Percentiles rank a stretch among this genome's conserved stretches.
Evolutionary conservation across 164 flowering plant species (phyloP).

Genomic region (Piper longum): DNA sequence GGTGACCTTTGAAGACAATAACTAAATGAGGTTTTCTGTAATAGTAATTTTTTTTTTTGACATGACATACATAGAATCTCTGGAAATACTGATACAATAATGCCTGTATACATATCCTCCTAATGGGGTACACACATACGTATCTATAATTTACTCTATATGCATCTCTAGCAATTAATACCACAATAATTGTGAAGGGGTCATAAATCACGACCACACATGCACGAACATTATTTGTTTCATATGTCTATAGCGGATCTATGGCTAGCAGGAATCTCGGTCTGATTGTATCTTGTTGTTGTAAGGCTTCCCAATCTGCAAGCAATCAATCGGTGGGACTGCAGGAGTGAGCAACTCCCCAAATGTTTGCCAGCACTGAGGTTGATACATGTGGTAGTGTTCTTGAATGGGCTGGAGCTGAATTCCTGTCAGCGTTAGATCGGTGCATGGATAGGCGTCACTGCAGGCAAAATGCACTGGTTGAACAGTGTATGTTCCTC

Average conservation of each 20-base stretch:
- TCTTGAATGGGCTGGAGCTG: slow-evolving; percentile 25
- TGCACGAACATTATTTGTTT: slow-evolving; percentile 6
- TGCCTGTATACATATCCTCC: slow-evolving; percentile 4
- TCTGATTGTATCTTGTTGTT: slow-evolving; percentile 51
- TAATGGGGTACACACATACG: slow-evolving; percentile 2
- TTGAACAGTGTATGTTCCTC: slow-evolving; percentile 30
- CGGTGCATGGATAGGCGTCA: slow-evolving; percentile 34
- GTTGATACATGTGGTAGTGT: slow-evolving; percentile 20
- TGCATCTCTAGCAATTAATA: slow-evolving; percentile 3
- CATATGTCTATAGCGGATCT: slow-evolving; percentile 1
- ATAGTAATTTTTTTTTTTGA: background rate
- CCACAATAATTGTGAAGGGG: slow-evolving; percentile 35
- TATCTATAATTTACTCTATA: slow-evolving; percentile 4
- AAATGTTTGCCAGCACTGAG: slow-evolving; percentile 88
- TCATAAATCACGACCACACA: slow-evolving; percentile 41
- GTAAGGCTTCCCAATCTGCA: slow-evolving; percentile 73
- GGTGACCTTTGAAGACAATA: too few relatives aligned
- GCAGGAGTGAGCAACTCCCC: slow-evolving; percentile 72
- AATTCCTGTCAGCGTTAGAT: slow-evolving; percentile 24
- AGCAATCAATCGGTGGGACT: slow-evolving; percentile 71
- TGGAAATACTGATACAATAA: background rate
- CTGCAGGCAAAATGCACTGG: slow-evolving; percentile 38
- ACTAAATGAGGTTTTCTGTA: too few relatives aligned
- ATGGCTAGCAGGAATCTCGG: slow-evolving; percentile 40
- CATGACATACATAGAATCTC: background rate